Conservation (phyloP, 2,329 filamentous ascomycete genomes). For the Pseudocercospora fuligena region DNA sequence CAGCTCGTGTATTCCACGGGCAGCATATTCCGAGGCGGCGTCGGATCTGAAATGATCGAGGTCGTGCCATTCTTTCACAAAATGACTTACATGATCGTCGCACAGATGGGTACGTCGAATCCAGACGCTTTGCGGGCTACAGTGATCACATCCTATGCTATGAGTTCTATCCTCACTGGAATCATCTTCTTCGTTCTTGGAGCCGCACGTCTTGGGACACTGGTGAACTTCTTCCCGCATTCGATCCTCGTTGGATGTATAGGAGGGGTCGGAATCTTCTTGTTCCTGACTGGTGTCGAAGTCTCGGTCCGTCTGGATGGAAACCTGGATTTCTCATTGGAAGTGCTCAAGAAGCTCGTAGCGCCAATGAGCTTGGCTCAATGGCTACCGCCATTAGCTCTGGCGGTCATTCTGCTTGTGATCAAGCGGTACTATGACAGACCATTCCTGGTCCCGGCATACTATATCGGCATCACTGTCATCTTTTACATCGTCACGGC, state of each 20-base stretch:
- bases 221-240: conserved; percentile 95
- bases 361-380: conserved; percentile 74
- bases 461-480: conserved; percentile 78
- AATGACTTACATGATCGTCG: conserved; percentile 89
- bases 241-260: conserved; percentile 98
- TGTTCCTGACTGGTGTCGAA: conserved; percentile 88
- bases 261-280: conserved; percentile 93
- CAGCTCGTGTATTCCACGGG: conserved; percentile 89
- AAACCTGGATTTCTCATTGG: conserved; percentile 78
- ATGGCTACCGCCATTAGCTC: conserved; percentile 78
- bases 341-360: conserved; percentile 76
- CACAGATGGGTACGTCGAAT: conserved; percentile 76
- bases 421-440: conserved; percentile 77
- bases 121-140: conserved; percentile 89
- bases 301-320: conserved; percentile 89
- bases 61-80: conserved; percentile 99
- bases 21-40: conserved; percentile 85
- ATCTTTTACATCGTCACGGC: conserved; percentile 80
- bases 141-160: conserved; percentile 86
- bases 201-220: conserved; percentile 81
- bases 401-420: conserved; percentile 77
- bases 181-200: conserved; percentile 92
- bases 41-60: conserved; percentile 97
- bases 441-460: conserved; percentile 83
- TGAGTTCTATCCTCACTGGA: conserved; percentile 90